Conservation (phyloP, 2,329 filamentous ascomycete species). For the Didymosphaeria variabile region DNA sequence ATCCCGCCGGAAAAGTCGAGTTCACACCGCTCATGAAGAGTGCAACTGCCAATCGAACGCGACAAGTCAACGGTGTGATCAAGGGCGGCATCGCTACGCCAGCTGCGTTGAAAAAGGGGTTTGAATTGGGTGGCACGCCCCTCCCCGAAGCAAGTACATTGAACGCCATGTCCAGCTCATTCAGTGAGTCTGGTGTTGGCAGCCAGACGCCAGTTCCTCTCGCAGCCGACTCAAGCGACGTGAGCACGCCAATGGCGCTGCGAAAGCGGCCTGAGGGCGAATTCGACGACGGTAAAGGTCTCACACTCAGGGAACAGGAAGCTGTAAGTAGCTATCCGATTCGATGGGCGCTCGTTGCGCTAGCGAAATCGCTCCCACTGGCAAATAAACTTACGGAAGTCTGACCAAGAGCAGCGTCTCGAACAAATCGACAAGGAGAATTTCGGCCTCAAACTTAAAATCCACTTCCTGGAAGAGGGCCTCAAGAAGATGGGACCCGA, state of each 20-base stretch:
- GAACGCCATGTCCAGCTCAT: constrained; percentile 53
- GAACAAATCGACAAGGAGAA: constrained; percentile 98
- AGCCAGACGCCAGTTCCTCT: constrained; percentile 80
- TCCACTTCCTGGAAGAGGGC: constrained; percentile 93
- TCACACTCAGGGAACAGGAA: constrained; percentile 93
- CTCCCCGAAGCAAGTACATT: constrained; percentile 78
- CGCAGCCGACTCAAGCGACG: constrained; percentile 74
- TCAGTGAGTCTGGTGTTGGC: constrained; percentile 63
- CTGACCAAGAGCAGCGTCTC: constrained; percentile 66
- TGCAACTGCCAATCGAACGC: constrained; percentile 73
- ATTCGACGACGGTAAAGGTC: constrained; percentile 82
- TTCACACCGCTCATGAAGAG: constrained; percentile 94
- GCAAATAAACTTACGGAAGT: background rate
- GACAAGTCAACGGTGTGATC: constrained; percentile 49
- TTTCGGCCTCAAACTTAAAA: constrained; percentile 84
- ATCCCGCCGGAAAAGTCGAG: constrained; percentile 68
- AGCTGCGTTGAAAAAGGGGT: constrained; percentile 67
- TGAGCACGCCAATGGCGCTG: constrained; percentile 81
- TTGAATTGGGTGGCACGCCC: constrained; percentile 76
- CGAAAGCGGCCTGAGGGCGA: constrained; percentile 71
- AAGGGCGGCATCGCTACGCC: constrained; percentile 66
- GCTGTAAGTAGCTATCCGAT: constrained; percentile 64
- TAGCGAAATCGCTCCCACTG: background rate
- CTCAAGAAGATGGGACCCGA: constrained; percentile 86
- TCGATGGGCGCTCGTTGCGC: background rate